Base-by-base conservation (phyloP, 225 moss, liverwort and hornwort species). In the Takakia lepidozioides region DNA sequence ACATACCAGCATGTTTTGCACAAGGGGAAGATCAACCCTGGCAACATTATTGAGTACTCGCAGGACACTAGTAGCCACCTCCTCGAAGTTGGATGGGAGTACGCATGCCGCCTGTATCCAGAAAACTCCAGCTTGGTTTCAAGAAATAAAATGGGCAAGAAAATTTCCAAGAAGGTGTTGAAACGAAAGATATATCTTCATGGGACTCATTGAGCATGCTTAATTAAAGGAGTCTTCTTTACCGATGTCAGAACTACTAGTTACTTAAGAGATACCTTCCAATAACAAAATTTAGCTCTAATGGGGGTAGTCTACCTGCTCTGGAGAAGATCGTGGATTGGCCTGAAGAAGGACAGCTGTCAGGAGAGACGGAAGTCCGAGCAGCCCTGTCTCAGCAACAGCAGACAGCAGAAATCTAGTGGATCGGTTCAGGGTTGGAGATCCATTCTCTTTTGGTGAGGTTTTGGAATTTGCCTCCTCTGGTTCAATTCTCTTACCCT, bases 301-400 rank as follows among this genome's bases (percentile, higher is more conserved):
- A n/a, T n/a, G n/a, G n/a, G n/a, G n/a, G 0, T 1, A 23, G 21
- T 13, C 11, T 50, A 71, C 63, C 38, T 67, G 59, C 19, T 68
- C 53, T 52, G 51, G 44, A 19, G 23, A 51, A 28, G 41, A 58
- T 20, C 57, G 57, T 45, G 72, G 37, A 50, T 76, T 72, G 48
- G 71, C 71, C 44, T 72, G 76, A 24, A 76, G 71, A 49, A 76
- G 64, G 38, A 76, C 60, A 46, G 63, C 67, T 10, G 76, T 76
- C 55, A 78, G 55, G 43, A 78, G 49, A 2, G 59, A 78, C 48
- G 73, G 65, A 10, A 69, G 41, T 28, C 65, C 68, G 51, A 78
- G 22, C 28, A 78, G 23, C 26, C 19, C 0, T 22, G 58, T 73
- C 25, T 78, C 55, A 20, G 25, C 50, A 38, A 69, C 54, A 36